These are phyloP conservation scores for Entomophthora muscae DNA, from an alignment of 371 early-diverging fungal genomes.

Conservation along the genomic window DNA sequence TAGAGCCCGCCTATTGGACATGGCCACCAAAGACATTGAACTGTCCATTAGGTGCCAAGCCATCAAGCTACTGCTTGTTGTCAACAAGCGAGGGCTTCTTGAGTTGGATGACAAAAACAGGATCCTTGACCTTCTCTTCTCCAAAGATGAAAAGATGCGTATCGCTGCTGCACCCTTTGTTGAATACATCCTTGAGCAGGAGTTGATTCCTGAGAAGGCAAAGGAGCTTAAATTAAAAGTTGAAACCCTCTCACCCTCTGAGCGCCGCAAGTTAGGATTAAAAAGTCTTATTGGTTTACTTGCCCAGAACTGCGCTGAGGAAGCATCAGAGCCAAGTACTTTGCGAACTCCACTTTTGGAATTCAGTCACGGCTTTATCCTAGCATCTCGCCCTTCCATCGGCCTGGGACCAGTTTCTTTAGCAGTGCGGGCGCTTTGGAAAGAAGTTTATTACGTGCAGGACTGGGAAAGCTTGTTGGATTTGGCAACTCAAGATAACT, in stretches of 20 bases:
- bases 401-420: background rate
- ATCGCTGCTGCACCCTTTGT: slow-evolving; percentile 17
- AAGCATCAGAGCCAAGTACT: background rate
- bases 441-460: background rate
- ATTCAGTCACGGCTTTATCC: background rate
- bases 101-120: slow-evolving; percentile 18
- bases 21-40: slow-evolving; percentile 66
- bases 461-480: background rate
- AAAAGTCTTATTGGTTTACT: background rate
- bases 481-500: background rate
- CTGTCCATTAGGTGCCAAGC: slow-evolving; percentile 39
- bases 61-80: slow-evolving; percentile 30
- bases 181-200: background rate
- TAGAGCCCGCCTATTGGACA: slow-evolving; percentile 53
- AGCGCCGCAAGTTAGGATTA: background rate
- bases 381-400: background rate
- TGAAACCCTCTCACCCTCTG: background rate
- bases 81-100: slow-evolving; percentile 23
- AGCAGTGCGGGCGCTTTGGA: background rate
- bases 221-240: background rate
- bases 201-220: background rate
- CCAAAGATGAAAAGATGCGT: slow-evolving; percentile 15
- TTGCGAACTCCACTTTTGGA: background rate
- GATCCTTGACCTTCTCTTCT: slow-evolving; percentile 19
- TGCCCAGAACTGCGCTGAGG: background rate